Conservation (phyloP, 2,329 filamentous ascomycete genomes). For the Epichloe uncinata region DNA sequence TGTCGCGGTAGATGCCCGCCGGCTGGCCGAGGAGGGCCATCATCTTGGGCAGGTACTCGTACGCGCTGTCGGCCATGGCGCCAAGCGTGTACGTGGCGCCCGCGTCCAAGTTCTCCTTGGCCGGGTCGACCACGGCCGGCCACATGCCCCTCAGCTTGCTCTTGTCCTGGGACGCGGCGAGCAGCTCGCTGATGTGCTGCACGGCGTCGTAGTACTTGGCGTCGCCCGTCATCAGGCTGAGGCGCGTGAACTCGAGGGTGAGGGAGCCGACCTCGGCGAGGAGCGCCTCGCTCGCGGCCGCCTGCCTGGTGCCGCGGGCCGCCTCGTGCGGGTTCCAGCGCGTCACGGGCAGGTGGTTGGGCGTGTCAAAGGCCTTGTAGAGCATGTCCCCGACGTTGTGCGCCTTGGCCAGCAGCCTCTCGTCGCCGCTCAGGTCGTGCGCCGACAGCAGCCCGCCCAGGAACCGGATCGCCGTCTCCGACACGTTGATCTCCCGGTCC, state of each 20-base stretch:
- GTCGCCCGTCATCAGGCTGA: constrained; percentile 56
- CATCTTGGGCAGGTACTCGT: constrained; percentile 49
- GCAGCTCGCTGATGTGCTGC: constrained; percentile 51
- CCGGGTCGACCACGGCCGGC: constrained; percentile 51
- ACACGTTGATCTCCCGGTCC: constrained; percentile 30
- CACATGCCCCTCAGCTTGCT: constrained; percentile 62
- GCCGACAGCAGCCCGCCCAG: constrained; percentile 38
- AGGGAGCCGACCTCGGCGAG: constrained; percentile 54
- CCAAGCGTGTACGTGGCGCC: constrained; percentile 35
- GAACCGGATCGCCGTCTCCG: constrained; percentile 43
- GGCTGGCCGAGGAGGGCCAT: constrained; percentile 51
- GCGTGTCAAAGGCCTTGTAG: constrained; percentile 38
- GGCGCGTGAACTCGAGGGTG: constrained; percentile 56
- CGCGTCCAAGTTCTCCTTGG: constrained; percentile 28
- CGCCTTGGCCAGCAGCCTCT: constrained; percentile 31
- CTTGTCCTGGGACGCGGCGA: constrained; percentile 52
- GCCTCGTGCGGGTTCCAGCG: constrained; percentile 15
- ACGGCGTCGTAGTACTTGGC: constrained; percentile 63
- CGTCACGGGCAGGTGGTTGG: constrained; percentile 33
- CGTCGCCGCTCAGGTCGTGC: constrained; percentile 33
- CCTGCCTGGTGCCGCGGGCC: constrained; percentile 12
- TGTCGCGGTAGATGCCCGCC: constrained; percentile 42
- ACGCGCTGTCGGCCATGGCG: constrained; percentile 39
- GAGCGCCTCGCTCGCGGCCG: constrained; percentile 18
- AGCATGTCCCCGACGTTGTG: constrained; percentile 39